phyloP scores from a whole-genome alignment of 768 basidiomycete species.

The Tephrocybe sp. region DNA sequence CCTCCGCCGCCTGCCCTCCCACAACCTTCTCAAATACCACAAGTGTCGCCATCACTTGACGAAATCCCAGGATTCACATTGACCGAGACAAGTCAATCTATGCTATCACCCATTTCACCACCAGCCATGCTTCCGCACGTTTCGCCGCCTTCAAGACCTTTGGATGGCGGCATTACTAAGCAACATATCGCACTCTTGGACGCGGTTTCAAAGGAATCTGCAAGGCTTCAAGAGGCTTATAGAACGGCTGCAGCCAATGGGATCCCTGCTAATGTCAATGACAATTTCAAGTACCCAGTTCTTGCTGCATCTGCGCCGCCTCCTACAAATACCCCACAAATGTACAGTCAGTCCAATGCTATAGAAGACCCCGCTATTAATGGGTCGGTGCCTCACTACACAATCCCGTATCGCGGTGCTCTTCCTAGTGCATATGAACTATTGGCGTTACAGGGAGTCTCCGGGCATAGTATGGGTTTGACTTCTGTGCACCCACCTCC shows the following conservation, averaged over 20 bases:
- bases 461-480: not conserved
- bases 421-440: constrained; percentile 3
- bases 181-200: constrained; percentile 74
- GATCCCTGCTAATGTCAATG: constrained; percentile 4
- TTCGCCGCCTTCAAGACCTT: constrained; percentile 22
- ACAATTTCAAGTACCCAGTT: constrained; percentile 10
- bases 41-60: not conserved
- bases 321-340: not conserved
- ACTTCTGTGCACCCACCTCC: constrained; percentile 22
- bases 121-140: constrained; percentile 74
- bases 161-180: constrained; percentile 46
- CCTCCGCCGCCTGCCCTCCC: constrained; percentile 2
- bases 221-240: constrained; percentile 46
- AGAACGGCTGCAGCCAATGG: constrained; percentile 13
- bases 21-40: not conserved
- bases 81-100: not conserved
- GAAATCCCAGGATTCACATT: not conserved
- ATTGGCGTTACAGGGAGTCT: not conserved
- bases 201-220: constrained; percentile 71
- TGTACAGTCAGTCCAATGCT: not conserved
- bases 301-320: constrained; percentile 5
- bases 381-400: not conserved
- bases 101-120: constrained; percentile 24
- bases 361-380: constrained; percentile 16
- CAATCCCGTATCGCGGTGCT: too few species aligned